Evolutionary conservation across 345 rosid genomes (phyloP).

Genomic region (Salix udensis): DNA sequence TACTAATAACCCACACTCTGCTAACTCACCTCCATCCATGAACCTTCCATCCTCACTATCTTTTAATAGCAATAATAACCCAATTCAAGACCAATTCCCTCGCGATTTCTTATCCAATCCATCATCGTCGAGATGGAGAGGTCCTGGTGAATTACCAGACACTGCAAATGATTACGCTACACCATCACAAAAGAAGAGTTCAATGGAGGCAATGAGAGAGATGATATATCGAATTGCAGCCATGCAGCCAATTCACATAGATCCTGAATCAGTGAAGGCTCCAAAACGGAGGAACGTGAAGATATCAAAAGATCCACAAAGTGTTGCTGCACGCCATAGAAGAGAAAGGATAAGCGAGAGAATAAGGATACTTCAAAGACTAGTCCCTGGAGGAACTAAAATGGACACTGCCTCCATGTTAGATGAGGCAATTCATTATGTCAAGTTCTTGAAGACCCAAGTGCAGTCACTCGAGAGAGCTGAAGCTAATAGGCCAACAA

Average conservation of each 20-base stretch:
- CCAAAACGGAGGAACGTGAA: constrained; percentile 62
- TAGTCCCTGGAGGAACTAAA: constrained; percentile 74
- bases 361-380: constrained; percentile 60
- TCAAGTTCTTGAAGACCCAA: constrained; percentile 66
- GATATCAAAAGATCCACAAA: constrained; percentile 71
- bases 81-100: constrained; percentile 15
- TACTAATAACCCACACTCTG: constrained; percentile 9
- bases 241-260: constrained; percentile 68
- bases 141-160: constrained; percentile 17
- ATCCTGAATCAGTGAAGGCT: constrained; percentile 62
- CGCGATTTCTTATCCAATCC: constrained; percentile 5
- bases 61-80: not conserved
- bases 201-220: constrained; percentile 73
- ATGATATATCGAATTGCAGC: constrained; percentile 66
- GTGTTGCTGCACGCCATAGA: constrained; percentile 65
- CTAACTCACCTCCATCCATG: constrained; percentile 7
- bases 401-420: constrained; percentile 81
- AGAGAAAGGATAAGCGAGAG: constrained; percentile 68
- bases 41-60: constrained; percentile 13
- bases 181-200: constrained; percentile 30
- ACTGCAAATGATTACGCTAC: constrained; percentile 15
- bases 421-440: constrained; percentile 68
- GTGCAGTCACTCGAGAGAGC: constrained; percentile 55
- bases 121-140: constrained; percentile 19
- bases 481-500: constrained; percentile 20